Evolutionary conservation across 371 early-diverging fungal genomes (phyloP).

Genomic region (Apophysomyces trapeziformis): DNA sequence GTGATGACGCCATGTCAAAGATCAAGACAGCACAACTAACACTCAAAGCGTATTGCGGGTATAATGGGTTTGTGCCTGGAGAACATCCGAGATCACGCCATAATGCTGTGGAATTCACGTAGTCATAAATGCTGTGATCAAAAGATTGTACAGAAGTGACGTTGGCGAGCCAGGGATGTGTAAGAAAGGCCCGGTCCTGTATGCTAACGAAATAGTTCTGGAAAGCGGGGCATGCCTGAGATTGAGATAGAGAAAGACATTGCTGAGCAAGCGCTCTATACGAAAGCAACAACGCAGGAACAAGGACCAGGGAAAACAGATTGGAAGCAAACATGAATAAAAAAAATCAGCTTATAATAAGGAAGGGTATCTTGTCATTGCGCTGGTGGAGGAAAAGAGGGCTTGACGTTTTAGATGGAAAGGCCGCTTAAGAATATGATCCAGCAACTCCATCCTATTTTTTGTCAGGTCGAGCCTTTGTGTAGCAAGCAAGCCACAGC

Average conservation of each 20-base stretch:
- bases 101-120: slow-evolving; percentile 31
- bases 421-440: too few species aligned
- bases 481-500: too few species aligned
- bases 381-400: not conserved
- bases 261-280: slow-evolving; percentile 1
- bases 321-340: slow-evolving; percentile 4
- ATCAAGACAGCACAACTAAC: not conserved
- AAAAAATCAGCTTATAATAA: slow-evolving; percentile 2
- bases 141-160: slow-evolving; percentile 41
- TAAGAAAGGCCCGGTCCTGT: slow-evolving; percentile 16
- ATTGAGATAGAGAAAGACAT: slow-evolving; percentile 41
- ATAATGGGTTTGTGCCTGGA: not conserved
- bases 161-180: slow-evolving; percentile 35
- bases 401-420: not conserved
- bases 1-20: slow-evolving; percentile 5
- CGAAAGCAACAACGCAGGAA: slow-evolving; percentile 1
- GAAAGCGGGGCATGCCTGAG: slow-evolving; percentile 48
- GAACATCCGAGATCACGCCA: slow-evolving; percentile 41
- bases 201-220: slow-evolving; percentile 43
- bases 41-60: not conserved
- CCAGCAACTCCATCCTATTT: too few species aligned
- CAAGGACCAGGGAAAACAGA: not conserved
- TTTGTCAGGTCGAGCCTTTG: too few species aligned
- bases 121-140: slow-evolving; percentile 35
- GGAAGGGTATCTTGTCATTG: slow-evolving; percentile 2